Base-by-base conservation (phyloP, 208 protist genomes). In the Endotrypanum monterogeii region DNA sequence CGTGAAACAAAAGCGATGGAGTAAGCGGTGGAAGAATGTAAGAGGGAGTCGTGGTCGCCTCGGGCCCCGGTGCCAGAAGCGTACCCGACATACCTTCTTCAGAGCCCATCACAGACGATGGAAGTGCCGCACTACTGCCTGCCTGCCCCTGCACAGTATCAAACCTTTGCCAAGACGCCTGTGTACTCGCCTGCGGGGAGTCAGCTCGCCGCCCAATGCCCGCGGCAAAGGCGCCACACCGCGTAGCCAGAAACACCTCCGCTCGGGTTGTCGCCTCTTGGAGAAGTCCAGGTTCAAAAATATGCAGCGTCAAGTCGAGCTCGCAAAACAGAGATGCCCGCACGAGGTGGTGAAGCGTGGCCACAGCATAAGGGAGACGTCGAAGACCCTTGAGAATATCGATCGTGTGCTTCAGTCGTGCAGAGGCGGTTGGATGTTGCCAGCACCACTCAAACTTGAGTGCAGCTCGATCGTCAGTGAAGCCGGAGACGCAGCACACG, bases 391-490 rank as follows among this genome's bases (percentile, higher is more conserved):
- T 56, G 32, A 92, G 58, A 46, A 67, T 30, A 9, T 57, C 70
- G 28, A 71, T 74, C 9, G 60, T 85, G 76, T 83, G 73, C 79
- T 83, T 88, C 44, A 94, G 79, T 28, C 80, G 79, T 5, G 81
- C 69, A 2, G 93, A 92, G 62, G 83, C 83, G 25, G 35, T 76
- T 12, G 95, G 95, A 80, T 98, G 77, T 82, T 98, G 94, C 96
- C 96, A 98, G 68, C 89, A 90, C 96, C 96, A 99, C 85, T 99
- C 97, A 67, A 99, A 98, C 80, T 98, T 96, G 25, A 99, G 85
- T 28, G 96, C 97, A 9, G 86, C 74, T 35, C 86, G 83, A 63
- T 98, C 92, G 71, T 95, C 89, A 0, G 91, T 71, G 66, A 99
- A 99, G 56, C 97, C 97, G 46, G 95, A 94, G 41, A 99, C 90